Percentiles rank a stretch among this genome's conserved stretches.
Evolutionary conservation across 768 basidiomycete species (phyloP).

Genomic region (Leccinum barrowsii): DNA sequence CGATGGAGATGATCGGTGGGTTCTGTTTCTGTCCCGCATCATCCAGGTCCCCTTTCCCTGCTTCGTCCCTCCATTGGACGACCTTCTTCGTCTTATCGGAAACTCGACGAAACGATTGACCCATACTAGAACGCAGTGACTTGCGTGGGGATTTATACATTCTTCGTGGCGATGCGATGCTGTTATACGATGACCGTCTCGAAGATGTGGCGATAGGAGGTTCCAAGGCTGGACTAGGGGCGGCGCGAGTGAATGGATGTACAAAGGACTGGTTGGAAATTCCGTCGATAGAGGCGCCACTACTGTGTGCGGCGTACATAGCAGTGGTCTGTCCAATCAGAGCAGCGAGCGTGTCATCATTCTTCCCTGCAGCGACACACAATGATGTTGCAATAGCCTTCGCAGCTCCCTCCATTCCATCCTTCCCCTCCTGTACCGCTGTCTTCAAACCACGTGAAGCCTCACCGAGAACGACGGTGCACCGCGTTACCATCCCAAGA

Average conservation of each 20-base stretch:
- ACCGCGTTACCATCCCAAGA: constrained; percentile 78
- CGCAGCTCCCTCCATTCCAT: constrained; percentile 38
- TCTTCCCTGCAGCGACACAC: constrained; percentile 55
- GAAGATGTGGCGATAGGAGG: constrained; percentile 38
- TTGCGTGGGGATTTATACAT: constrained; percentile 62
- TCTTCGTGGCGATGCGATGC: constrained; percentile 45
- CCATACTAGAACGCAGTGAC: constrained; percentile 62
- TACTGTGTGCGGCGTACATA: constrained; percentile 45
- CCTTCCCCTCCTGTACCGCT: constrained; percentile 36
- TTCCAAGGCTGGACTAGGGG: constrained; percentile 48
- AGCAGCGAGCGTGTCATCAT: constrained; percentile 64
- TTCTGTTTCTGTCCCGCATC: constrained; percentile 44
- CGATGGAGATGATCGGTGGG: constrained; percentile 22
- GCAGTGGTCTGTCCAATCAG: constrained; percentile 68
- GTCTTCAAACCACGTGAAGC: constrained; percentile 41
- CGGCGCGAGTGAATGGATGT: constrained; percentile 41
- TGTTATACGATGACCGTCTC: constrained; percentile 42
- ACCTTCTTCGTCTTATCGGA: constrained; percentile 72
- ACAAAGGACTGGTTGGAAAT: constrained; percentile 49
- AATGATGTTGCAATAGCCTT: constrained; percentile 51
- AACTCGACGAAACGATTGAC: constrained; percentile 58
- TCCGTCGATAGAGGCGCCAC: constrained; percentile 38
- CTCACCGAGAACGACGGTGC: constrained; percentile 69
- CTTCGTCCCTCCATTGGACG: constrained; percentile 87
- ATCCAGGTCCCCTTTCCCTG: constrained; percentile 75